These are phyloP conservation scores for Cyberlindnera samutprakarnensis DNA, from an alignment of 805 yeast species.

Conservation along the genomic window DNA sequence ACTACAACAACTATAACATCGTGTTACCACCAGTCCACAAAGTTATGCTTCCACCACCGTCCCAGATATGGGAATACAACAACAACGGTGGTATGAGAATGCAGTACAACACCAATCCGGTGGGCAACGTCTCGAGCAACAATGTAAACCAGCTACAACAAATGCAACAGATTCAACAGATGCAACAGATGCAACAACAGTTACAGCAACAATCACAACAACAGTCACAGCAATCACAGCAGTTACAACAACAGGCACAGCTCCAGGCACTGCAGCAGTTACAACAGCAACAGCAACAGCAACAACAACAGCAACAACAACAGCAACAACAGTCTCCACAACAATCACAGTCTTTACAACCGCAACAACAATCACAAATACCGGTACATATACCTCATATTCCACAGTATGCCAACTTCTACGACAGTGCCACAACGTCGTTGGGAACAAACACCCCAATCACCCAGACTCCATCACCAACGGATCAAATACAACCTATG, in stretches of 20 bases:
- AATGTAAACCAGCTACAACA: background rate
- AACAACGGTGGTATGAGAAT: too few relatives aligned
- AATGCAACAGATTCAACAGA: too few relatives aligned
- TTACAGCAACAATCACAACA: too few relatives aligned
- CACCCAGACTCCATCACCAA: background rate
- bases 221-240: too few relatives aligned
- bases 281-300: background rate
- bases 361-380: too few relatives aligned
- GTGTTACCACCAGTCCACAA: conserved; percentile 13
- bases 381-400: background rate
- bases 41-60: conserved; percentile 14
- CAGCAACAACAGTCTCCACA: background rate
- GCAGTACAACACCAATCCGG: conserved; percentile 8
- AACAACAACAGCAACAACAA: background rate
- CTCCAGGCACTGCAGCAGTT: background rate
- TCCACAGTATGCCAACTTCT: conserved; percentile 4
- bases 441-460: background rate
- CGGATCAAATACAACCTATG: background rate
- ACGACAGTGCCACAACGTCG: conserved; percentile 1
- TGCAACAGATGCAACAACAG: too few relatives aligned
- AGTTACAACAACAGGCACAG: background rate
- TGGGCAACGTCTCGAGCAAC: conserved; percentile 4
- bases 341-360: conserved; percentile 3
- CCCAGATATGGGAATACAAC: conserved; percentile 11
- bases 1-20: conserved; percentile 10